A percentile compares a stretch with the other conserved stretches of the same genome.
Evolutionary conservation across 805 yeast species (phyloP).

Genomic region (Metschnikowia gelsemii): DNA sequence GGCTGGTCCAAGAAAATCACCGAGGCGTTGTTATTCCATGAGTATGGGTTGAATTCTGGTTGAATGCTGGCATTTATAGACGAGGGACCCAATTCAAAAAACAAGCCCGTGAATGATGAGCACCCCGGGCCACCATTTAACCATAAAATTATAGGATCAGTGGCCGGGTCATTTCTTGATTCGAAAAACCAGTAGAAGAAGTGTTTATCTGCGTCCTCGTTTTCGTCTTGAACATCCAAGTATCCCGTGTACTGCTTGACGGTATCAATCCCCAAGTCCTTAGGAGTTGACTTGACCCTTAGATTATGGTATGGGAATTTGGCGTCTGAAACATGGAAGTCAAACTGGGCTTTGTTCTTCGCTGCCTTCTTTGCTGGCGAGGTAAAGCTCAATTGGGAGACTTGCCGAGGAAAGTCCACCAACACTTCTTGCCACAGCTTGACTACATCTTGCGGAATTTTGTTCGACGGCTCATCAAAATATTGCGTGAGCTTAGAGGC

Average conservation of each 20-base stretch:
- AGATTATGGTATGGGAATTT: constrained; percentile 37
- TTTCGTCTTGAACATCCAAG: constrained; percentile 72
- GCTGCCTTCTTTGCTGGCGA: constrained; percentile 48
- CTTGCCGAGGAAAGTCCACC: constrained; percentile 55
- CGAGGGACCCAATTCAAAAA: constrained; percentile 91
- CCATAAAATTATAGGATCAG: constrained; percentile 89
- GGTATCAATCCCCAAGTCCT: constrained; percentile 68
- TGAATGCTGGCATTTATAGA: constrained; percentile 62
- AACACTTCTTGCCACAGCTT: constrained; percentile 64
- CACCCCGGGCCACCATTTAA: constrained; percentile 97
- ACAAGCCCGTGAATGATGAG: constrained; percentile 83
- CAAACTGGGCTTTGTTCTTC: constrained; percentile 24
- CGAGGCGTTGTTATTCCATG: constrained; percentile 91
- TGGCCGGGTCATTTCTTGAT: constrained; percentile 64
- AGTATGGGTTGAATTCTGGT: constrained; percentile 75
- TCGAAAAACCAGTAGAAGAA: constrained; percentile 94
- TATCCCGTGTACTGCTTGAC: constrained; percentile 86
- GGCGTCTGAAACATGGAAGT: constrained; percentile 39
- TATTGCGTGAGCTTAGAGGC: constrained; percentile 50
- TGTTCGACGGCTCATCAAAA: constrained; percentile 50
- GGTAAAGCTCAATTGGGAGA: constrained; percentile 48
- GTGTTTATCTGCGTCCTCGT: too few species aligned
- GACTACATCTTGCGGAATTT: constrained; percentile 50
- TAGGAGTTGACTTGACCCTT: constrained; percentile 23
- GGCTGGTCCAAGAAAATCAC: constrained; percentile 94